Evolutionary conservation across 208 protist species (phyloP), one percentile per base, ranked within the genome.

Genomic region (Acanthamoeba royreba): DNA sequence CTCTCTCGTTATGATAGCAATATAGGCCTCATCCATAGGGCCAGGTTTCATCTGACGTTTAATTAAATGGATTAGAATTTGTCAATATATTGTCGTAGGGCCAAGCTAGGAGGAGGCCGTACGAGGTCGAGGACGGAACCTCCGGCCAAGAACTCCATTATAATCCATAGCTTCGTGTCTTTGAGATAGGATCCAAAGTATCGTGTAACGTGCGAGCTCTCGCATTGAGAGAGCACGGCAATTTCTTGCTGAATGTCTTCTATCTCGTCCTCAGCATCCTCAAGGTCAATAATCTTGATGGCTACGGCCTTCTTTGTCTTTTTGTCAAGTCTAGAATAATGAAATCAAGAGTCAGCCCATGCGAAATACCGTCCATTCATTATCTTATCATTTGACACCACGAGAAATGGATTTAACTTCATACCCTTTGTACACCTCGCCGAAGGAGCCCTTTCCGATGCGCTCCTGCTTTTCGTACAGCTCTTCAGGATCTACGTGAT

Each of bases 221-320:
- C 94, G 85, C 97, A 98, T 72, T 97, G 94, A 13, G 95, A 93
- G 11, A 98, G 93, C 25, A 98, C 94, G n/a, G 95, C 83, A 43
- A 99, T 98, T 92, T 99, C 98, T 94, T 98, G 96, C 92, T 98
- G 97, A 63, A 99, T 98, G 94, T 98, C 98, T 38, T 98, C 98
- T 46, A 99, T 98, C 45, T 99, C 98, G 79, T 99, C 98, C 46
- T 99, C 98, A 15, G 98, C 96, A 58, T 97, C 94, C 81, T 99
- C 98, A 0, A 99, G 94, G 93, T 99, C 97, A 49, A 99, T 99
- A 35, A 98, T 95, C 92, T 99, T 99, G 31, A 99, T 98, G 17
- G 98, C 98, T 9, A 99, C 97, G 13, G 92, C 91, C 53, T 97
- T 55, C 45, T 96, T 91, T n/a, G 96, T 98, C 47, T 85, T 93